Conservation (phyloP, 2,329 filamentous ascomycete genomes). For the Hypoxylon sp. region DNA sequence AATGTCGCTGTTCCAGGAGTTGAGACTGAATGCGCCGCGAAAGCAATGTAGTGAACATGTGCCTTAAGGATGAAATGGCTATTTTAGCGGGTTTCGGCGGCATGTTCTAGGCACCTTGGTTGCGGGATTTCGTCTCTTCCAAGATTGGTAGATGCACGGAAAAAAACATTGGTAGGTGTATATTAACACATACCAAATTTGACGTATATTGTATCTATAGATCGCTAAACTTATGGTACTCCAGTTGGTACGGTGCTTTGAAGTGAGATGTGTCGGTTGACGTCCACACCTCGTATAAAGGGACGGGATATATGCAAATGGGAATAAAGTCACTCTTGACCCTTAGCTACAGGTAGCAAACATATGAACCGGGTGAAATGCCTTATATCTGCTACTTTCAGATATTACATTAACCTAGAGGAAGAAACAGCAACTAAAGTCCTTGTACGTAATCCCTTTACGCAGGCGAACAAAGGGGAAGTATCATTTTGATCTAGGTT, state of each 20-base stretch:
- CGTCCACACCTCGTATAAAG: too few relatives aligned
- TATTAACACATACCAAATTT: too few relatives aligned
- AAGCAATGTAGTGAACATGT: not conserved
- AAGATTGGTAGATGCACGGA: too few relatives aligned
- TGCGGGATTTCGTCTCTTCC: too few relatives aligned
- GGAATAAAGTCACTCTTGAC: not conserved
- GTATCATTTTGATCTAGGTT: too few relatives aligned
- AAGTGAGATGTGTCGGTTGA: too few relatives aligned
- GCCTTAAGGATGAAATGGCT: not conserved
- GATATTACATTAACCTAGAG: not conserved
- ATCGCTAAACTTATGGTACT: too few relatives aligned
- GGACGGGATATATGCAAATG: too few relatives aligned
- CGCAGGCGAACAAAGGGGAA: too few relatives aligned
- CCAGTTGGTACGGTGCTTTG: too few relatives aligned
- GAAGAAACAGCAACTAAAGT: not conserved
- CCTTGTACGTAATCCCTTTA: not conserved
- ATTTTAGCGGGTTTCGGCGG: not conserved
- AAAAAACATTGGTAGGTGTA: too few relatives aligned
- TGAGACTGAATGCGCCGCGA: not conserved
- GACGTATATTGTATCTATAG: too few relatives aligned
- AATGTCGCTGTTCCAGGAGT: not conserved
- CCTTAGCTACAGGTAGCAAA: not conserved
- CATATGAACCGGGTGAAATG: not conserved
- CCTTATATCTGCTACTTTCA: not conserved
- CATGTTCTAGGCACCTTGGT: not conserved